These are phyloP conservation scores for Xenoacremonium recifei DNA, from an alignment of 2,329 filamentous ascomycete species.

Conservation along the genomic window DNA sequence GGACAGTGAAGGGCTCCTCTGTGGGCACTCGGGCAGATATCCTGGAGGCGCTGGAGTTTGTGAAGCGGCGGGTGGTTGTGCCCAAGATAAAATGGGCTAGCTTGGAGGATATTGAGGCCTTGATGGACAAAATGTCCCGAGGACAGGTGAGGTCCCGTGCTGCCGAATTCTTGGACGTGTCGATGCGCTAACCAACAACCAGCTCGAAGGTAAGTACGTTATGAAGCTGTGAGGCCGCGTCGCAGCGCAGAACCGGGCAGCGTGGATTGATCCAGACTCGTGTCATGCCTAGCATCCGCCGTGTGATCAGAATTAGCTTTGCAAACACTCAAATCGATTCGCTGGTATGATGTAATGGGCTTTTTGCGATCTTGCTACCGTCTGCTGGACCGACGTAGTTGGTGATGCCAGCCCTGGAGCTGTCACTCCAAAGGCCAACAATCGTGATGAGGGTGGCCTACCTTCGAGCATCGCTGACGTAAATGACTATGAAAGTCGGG, in stretches of 20 bases:
- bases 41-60: slow-evolving; percentile 40
- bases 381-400: no score
- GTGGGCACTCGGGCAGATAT: slow-evolving; percentile 39
- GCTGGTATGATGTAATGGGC: no score
- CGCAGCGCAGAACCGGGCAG: not conserved
- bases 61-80: slow-evolving; percentile 19
- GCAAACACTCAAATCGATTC: not conserved
- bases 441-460: no score
- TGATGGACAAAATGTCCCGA: slow-evolving; percentile 15
- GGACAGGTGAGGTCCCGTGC: slow-evolving; percentile 10
- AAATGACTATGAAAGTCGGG: not conserved
- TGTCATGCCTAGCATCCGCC: no score
- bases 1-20: slow-evolving; percentile 32
- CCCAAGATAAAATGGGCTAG: slow-evolving; percentile 11
- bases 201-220: slow-evolving; percentile 18
- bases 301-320: no score
- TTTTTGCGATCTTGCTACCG: no score
- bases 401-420: no score
- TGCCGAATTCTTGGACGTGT: not conserved
- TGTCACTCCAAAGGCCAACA: no score
- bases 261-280: not conserved
- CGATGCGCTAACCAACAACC: not conserved
- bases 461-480: no score
- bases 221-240: slow-evolving; percentile 10
- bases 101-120: slow-evolving; percentile 12